phyloP scores from a whole-genome alignment of 73 alveolate genomes.

The Paramecium primaurelia region DNA sequence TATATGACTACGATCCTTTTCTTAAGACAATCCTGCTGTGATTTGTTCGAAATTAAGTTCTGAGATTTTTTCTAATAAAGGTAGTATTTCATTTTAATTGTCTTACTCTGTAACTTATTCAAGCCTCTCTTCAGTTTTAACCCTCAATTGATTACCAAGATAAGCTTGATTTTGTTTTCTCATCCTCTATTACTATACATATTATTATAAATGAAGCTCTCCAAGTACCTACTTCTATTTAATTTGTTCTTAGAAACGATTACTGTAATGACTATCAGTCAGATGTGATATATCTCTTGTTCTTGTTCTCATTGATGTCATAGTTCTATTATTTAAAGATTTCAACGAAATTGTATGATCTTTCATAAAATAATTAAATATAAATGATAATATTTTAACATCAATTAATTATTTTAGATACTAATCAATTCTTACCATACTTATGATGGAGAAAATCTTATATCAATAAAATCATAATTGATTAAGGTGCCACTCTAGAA shows the following conservation, averaged over 20 bases:
- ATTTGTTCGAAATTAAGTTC: neutral
- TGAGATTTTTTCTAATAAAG: neutral
- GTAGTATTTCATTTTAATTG: neutral
- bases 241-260: neutral
- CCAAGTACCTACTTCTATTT: neutral
- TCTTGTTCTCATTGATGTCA: neutral
- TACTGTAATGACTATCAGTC: neutral
- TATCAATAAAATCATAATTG: constrained; percentile 64
- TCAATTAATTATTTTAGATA: neutral
- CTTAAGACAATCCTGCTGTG: neutral
- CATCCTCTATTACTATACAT: neutral
- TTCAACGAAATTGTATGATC: neutral
- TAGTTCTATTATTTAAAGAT: neutral
- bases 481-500: constrained; percentile 80
- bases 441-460: neutral
- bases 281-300: constrained; percentile 8
- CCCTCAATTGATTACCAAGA: neutral
- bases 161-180: neutral
- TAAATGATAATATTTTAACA: neutral
- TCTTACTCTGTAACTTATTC: neutral
- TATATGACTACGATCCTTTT: neutral
- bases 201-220: neutral
- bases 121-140: neutral
- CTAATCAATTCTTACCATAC: neutral
- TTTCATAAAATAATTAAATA: neutral